These are phyloP conservation scores for Trichaptum fuscoviolaceum DNA, from an alignment of 768 basidiomycete species.

Conservation along the genomic window DNA sequence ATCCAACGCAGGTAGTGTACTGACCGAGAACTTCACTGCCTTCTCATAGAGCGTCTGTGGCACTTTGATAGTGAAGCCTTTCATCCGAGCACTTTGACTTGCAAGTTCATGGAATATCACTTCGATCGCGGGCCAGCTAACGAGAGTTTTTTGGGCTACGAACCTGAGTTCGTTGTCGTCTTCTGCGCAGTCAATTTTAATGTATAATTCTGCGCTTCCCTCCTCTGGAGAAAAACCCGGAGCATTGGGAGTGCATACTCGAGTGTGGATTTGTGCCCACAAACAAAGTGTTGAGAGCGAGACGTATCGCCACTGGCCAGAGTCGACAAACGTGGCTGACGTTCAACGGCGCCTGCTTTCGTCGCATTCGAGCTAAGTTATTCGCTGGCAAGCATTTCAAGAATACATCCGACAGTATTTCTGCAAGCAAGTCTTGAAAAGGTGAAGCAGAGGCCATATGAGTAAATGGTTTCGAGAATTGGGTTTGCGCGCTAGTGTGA, in stretches of 20 bases:
- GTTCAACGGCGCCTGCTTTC: not conserved
- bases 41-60: not conserved
- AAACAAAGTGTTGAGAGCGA: constrained; percentile 45
- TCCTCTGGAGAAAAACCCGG: not conserved
- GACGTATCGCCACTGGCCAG: constrained; percentile 61
- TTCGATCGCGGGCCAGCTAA: not conserved
- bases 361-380: not conserved
- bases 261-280: constrained; percentile 35
- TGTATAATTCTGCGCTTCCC: not conserved
- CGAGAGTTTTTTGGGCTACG: not conserved
- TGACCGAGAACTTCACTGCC: not conserved
- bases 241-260: not conserved
- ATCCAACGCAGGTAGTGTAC: not conserved
- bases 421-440: not conserved
- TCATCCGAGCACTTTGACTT: constrained; percentile 18
- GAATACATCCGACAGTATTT: not conserved
- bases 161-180: not conserved
- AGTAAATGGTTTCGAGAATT: too few species aligned
- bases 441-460: too few species aligned
- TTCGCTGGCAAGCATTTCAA: not conserved
- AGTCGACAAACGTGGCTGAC: constrained; percentile 45
- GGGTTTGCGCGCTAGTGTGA: too few species aligned
- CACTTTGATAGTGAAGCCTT: not conserved
- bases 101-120: not conserved
- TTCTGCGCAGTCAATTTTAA: not conserved